These are phyloP conservation scores for Margaritispora aquatica DNA, from an alignment of 495 filamentous ascomycete species.

Conservation along the genomic window DNA sequence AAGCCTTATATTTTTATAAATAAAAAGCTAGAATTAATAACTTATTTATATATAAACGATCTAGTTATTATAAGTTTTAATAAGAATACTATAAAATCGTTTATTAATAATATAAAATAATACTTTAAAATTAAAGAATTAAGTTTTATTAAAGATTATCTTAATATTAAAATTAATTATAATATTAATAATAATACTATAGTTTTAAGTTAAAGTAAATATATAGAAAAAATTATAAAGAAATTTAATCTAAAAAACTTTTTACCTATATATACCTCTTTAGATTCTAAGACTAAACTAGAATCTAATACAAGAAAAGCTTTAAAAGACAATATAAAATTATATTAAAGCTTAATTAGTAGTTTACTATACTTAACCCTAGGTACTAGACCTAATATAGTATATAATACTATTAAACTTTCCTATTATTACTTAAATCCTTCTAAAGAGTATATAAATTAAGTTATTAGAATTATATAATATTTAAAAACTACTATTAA, in stretches of 20 bases:
- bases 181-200: constrained; percentile 8
- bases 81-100: constrained; percentile 6
- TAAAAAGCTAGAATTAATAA: constrained; percentile 9
- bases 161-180: constrained; percentile 16
- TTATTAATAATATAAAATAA: constrained; percentile 12
- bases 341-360: constrained; percentile 13
- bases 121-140: constrained; percentile 23
- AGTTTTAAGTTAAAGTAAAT: constrained; percentile 13
- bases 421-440: constrained; percentile 10
- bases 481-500: constrained; percentile 20
- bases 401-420: constrained; percentile 11
- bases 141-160: constrained; percentile 15
- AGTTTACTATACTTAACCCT: constrained; percentile 18
- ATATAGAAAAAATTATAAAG: constrained; percentile 16
- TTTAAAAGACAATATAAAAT: neutral
- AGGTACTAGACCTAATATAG: constrained; percentile 19
- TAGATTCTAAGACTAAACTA: constrained; percentile 14
- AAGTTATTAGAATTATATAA: constrained; percentile 13
- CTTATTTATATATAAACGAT: constrained; percentile 18
- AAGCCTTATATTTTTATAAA: constrained; percentile 12
- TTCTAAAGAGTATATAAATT: constrained; percentile 3
- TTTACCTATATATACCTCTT: constrained; percentile 12
- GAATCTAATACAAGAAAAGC: constrained; percentile 4
- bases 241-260: constrained; percentile 5
- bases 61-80: constrained; percentile 12